Base-by-base conservation (phyloP, 768 basidiomycete genomes). In the Podaxis sp. region DNA sequence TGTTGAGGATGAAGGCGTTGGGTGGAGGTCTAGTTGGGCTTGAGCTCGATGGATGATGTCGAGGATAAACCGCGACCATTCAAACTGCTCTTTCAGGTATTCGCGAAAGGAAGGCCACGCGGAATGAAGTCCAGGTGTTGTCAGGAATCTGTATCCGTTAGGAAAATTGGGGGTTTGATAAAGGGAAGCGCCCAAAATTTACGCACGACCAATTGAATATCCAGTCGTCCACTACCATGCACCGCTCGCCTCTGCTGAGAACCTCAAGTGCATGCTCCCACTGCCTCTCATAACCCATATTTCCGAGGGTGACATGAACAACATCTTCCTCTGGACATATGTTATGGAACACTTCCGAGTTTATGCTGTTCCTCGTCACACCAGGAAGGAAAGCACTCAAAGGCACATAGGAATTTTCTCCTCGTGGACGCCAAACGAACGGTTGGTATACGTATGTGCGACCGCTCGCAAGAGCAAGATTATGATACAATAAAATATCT, bases 401-500 rank as follows among this genome's bases (percentile, higher is more conserved):
- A 9, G 80, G 79, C 0, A 80, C 72, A 2, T 65, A 64, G 28
- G 77, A 73, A 11, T 77, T 68, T 37, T 75, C 71, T 25, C 78
- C 76, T 38, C 79, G 71, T 46, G 77, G 75, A 23, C 77, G 72
- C 79, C 79, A 80, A 46, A 80, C 71, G 27, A 80, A 63, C 9
- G 79, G 76, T 58, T 82, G 78, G 62, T 79, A 80, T 6, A 76
- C 75, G 62, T 80, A 80, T 5, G 73, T 71, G 5, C 80, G 71
- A 0, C 71, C 71, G 1, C 74, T 71, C 32, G 70, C 67, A 21
- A 79, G 62, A 32, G 79, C 78, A 27, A 80, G 70, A 66, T 79
- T 77, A 64, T 82, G 80, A 60, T 73, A 79, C 27, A 80, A 55
- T 7, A 80, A 66, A 44, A 80, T 75, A 65, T 82, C 80, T 65